phyloP scores from a whole-genome alignment of 164 flowering plant species.

The Malania oleifera region DNA sequence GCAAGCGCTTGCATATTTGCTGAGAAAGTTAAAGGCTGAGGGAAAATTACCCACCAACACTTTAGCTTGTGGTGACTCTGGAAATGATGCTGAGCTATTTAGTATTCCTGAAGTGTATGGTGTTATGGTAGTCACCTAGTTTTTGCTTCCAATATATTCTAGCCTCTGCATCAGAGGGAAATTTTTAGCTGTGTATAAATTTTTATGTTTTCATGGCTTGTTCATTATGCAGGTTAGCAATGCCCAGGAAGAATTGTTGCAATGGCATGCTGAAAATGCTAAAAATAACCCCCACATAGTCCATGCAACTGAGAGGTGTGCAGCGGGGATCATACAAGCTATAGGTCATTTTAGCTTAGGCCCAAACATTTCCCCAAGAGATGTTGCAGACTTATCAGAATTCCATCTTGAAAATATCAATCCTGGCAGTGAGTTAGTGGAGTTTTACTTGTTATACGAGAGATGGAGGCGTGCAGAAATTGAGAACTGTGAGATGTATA shows the following conservation, averaged over 20 bases:
- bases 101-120: constrained; percentile 82
- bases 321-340: constrained; percentile 78
- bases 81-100: constrained; percentile 87
- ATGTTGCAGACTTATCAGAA: constrained; percentile 36
- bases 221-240: constrained; percentile 57
- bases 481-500: constrained; percentile 32
- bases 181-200: neutral
- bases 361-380: constrained; percentile 59
- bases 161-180: neutral
- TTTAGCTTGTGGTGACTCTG: constrained; percentile 90
- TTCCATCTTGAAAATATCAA: constrained; percentile 24
- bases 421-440: constrained; percentile 60
- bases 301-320: constrained; percentile 84
- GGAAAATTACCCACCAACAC: constrained; percentile 58
- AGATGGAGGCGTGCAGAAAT: constrained; percentile 73
- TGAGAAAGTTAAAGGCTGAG: constrained; percentile 46
- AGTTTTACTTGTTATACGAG: constrained; percentile 64
- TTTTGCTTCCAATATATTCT: neutral
- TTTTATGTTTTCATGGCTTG: neutral
- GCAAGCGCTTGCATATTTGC: constrained; percentile 82
- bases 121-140: constrained; percentile 49
- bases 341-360: constrained; percentile 76
- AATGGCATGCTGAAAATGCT: constrained; percentile 76
- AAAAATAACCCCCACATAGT: constrained; percentile 63
- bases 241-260: constrained; percentile 84